Evolutionary conservation across 2,329 filamentous ascomycete species (phyloP).

Genomic region (Colletotrichum siamense): DNA sequence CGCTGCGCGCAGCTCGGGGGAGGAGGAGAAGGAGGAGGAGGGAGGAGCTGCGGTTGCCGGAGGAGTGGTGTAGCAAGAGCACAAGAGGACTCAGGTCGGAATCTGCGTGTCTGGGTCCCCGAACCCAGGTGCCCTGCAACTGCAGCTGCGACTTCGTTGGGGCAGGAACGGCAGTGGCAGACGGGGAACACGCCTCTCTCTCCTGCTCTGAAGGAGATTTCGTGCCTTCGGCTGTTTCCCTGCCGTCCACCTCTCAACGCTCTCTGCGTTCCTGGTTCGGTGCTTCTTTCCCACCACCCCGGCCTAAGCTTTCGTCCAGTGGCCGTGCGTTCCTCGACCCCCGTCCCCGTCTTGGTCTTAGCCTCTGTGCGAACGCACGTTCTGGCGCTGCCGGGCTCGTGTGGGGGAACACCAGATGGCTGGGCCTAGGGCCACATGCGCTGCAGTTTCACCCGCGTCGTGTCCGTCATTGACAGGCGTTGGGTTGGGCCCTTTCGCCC

Average conservation of each 20-base stretch:
- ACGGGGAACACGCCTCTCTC: background rate
- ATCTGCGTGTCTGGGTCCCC: constrained; percentile 14
- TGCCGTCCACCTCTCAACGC: constrained; percentile 7
- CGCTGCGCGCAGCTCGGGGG: background rate
- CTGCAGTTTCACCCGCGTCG: background rate
- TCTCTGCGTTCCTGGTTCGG: background rate
- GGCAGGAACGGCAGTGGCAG: background rate
- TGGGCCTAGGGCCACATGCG: background rate
- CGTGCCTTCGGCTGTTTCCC: constrained; percentile 6
- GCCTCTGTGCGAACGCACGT: constrained; percentile 16
- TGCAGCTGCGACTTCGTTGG: background rate
- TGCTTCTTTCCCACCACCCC: background rate
- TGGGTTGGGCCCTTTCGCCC: too few relatives aligned
- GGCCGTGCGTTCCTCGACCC: constrained; percentile 14
- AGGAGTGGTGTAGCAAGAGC: background rate
- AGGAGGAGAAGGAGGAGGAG: background rate
- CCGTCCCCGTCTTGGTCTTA: background rate
- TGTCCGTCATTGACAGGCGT: background rate
- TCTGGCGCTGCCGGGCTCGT: constrained; percentile 15
- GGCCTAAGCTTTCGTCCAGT: constrained; percentile 15
- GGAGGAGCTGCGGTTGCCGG: background rate
- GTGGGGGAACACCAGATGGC: constrained; percentile 16
- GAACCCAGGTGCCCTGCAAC: background rate
- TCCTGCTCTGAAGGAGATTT: background rate
- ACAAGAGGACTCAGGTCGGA: background rate